A percentile compares a stretch with the other conserved stretches of the same genome.
phyloP scores from a whole-genome alignment of 140 eudicot genomes.

The Oenanthe javanica region DNA sequence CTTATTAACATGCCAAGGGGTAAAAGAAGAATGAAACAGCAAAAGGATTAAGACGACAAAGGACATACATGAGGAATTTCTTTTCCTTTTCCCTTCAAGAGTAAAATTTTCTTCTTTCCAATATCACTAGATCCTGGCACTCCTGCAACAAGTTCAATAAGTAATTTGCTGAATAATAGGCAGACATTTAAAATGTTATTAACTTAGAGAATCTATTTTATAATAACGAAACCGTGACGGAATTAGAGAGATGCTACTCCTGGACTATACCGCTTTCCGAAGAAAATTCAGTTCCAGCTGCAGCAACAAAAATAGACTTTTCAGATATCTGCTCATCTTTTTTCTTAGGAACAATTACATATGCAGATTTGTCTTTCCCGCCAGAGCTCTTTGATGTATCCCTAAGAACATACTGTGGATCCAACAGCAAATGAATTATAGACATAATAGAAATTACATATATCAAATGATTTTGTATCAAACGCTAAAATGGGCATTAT shows the following conservation, averaged over 20 bases:
- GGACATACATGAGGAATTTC: slow-evolving; percentile 57
- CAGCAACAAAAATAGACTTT: slow-evolving; percentile 31
- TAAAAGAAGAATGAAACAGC: background rate
- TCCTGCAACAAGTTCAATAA: slow-evolving; percentile 32
- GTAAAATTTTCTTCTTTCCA: slow-evolving; percentile 79
- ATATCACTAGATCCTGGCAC: slow-evolving; percentile 40
- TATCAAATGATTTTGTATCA: background rate
- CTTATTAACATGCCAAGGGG: background rate
- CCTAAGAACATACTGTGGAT: slow-evolving; percentile 67
- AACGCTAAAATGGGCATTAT: background rate
- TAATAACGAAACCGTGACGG: background rate
- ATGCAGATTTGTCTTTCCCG: slow-evolving; percentile 68
- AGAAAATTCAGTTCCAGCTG: slow-evolving; percentile 37
- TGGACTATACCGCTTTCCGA: slow-evolving; percentile 49
- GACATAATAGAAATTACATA: background rate
- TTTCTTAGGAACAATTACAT: slow-evolving; percentile 32
- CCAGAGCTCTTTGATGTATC: slow-evolving; percentile 46
- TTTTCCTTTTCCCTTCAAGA: slow-evolving; percentile 84
- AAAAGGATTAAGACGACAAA: background rate
- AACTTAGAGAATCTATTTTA: background rate
- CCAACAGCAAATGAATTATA: slow-evolving; percentile 16
- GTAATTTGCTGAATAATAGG: background rate
- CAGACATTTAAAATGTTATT: background rate
- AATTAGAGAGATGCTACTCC: background rate
- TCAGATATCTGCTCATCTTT: slow-evolving; percentile 48